phyloP scores from a whole-genome alignment of 2,329 filamentous ascomycete species.

The Aspergillus terreus region DNA sequence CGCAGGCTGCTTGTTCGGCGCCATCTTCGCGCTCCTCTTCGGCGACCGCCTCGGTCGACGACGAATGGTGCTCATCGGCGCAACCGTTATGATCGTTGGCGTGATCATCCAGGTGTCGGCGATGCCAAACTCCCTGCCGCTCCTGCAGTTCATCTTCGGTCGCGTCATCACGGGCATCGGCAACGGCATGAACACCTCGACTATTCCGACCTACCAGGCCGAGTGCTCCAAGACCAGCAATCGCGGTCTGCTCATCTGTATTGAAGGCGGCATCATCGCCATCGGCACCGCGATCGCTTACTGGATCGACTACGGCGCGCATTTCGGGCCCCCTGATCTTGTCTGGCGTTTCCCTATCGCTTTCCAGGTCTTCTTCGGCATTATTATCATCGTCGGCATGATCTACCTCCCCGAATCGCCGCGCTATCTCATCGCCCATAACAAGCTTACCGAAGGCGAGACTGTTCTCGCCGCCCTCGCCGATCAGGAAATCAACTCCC shows the following conservation, averaged over 20 bases:
- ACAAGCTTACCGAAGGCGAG: conserved; percentile 13
- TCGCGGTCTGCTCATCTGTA: conserved; percentile 16
- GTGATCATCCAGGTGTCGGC: conserved; percentile 17
- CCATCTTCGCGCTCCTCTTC: conserved; percentile 13
- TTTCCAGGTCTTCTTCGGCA: conserved; percentile 15
- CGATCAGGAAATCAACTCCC: conserved; percentile 8
- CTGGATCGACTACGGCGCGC: conserved; percentile 18
- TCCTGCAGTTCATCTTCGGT: conserved; percentile 17
- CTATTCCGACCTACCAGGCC: conserved; percentile 18
- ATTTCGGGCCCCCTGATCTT: conserved; percentile 8
- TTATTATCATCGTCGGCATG: conserved; percentile 16
- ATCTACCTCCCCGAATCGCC: conserved; percentile 15
- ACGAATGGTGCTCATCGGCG: conserved; percentile 13
- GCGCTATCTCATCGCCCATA: conserved; percentile 15
- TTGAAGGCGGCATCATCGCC: conserved; percentile 16
- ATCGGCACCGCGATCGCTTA: conserved; percentile 16
- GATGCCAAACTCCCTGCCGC: conserved; percentile 9
- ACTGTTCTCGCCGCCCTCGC: conserved; percentile 9
- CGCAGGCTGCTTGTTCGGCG: conserved; percentile 11
- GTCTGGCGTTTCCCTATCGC: conserved; percentile 18
- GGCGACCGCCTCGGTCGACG: conserved; percentile 14
- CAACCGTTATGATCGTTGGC: conserved; percentile 14
- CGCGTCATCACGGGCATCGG: conserved; percentile 19
- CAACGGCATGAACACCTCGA: conserved; percentile 19
- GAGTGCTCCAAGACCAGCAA: conserved; percentile 17